A percentile compares a stretch with the other conserved stretches of the same genome.
These are phyloP conservation scores for Talaromyces sp. DNA, from an alignment of 2,329 filamentous ascomycete genomes.

Conservation along the genomic window DNA sequence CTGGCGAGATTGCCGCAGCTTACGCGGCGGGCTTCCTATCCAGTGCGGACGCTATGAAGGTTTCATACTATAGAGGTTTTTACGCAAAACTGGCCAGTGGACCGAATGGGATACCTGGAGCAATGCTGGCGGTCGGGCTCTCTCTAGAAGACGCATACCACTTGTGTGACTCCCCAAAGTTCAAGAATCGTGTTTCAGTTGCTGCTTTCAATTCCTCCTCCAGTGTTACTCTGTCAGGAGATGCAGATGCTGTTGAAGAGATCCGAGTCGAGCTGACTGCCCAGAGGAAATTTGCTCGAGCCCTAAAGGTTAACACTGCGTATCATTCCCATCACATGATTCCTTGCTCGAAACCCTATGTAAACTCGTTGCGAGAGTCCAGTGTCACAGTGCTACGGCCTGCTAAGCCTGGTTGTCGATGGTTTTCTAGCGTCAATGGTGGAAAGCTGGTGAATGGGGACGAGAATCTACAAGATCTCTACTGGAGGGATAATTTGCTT, in stretches of 20 bases:
- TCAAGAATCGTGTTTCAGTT: constrained; percentile 21
- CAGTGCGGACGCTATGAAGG: constrained; percentile 19
- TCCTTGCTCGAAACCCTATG: constrained; percentile 27
- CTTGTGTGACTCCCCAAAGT: too few relatives aligned
- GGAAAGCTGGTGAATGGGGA: constrained; percentile 14
- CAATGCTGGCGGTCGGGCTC: constrained; percentile 27
- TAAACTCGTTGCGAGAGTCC: constrained; percentile 19
- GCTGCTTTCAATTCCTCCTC: constrained; percentile 33
- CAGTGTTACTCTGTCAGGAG: constrained; percentile 40
- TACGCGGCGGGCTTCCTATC: constrained; percentile 19
- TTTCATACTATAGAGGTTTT: constrained; percentile 17
- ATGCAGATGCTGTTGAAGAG: constrained; percentile 26
- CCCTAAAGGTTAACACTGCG: not conserved
- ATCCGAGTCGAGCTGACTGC: constrained; percentile 17
- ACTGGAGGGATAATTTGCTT: constrained; percentile 36
- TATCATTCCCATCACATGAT: constrained; percentile 37
- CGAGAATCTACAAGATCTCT: constrained; percentile 13
- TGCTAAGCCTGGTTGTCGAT: too few relatives aligned
- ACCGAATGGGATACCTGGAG: constrained; percentile 18
- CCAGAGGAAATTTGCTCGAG: not conserved
- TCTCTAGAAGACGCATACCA: constrained; percentile 10
- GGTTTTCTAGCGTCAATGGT: constrained; percentile 23
- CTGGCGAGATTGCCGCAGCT: constrained; percentile 20
- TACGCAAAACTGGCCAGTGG: not conserved
- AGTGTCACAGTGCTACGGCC: not conserved